A percentile compares a stretch with the other conserved stretches of the same genome.
Conservation (phyloP, 257 asterid genomes). For the Eucommia ulmoides region DNA sequence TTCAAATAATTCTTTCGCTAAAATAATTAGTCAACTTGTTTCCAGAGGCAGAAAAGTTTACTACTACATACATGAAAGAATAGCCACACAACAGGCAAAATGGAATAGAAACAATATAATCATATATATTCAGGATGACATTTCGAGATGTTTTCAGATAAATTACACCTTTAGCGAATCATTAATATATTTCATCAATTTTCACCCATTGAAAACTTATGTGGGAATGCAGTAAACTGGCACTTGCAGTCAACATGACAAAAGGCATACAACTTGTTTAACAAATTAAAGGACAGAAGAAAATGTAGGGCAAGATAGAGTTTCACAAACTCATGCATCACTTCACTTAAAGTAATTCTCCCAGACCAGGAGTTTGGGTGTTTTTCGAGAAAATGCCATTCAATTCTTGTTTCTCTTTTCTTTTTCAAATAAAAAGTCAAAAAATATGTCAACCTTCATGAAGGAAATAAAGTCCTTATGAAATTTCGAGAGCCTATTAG, state of each 20-base stretch:
- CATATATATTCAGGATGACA: background rate
- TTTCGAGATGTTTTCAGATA: background rate
- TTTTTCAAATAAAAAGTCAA: background rate
- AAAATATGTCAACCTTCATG: too few relatives aligned
- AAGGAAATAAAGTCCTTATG: too few relatives aligned
- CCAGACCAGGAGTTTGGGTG: background rate
- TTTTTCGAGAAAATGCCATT: background rate
- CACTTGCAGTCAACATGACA: too few relatives aligned
- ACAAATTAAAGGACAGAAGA: too few relatives aligned
- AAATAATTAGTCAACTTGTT: background rate
- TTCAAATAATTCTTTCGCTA: background rate
- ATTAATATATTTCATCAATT: too few relatives aligned
- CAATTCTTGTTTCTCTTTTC: background rate
- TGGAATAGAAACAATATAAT: background rate
- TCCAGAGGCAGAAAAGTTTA: background rate
- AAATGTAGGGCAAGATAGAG: too few relatives aligned
- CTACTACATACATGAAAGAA: background rate
- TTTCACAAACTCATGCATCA: too few relatives aligned
- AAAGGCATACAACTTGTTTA: background rate
- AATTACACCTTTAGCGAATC: background rate
- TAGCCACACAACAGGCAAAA: background rate
- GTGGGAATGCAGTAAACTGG: too few relatives aligned
- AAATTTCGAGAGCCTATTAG: too few relatives aligned
- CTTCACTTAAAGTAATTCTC: background rate
- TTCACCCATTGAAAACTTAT: too few relatives aligned